Percentiles rank a stretch among this genome's conserved stretches.
Evolutionary conservation across 768 basidiomycete genomes (phyloP).

Genomic region (Panus rudis): DNA sequence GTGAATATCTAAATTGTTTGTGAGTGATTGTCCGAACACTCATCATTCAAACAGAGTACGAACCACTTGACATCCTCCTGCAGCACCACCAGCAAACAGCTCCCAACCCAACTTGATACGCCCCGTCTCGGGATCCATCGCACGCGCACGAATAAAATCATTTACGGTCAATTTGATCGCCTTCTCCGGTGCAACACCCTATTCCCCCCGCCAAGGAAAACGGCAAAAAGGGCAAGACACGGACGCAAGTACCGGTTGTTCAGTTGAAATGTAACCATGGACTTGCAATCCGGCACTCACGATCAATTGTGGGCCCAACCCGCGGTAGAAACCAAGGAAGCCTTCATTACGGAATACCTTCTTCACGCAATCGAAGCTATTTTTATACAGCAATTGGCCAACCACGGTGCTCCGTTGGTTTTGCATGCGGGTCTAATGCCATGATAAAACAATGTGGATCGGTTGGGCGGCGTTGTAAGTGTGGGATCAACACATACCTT

Average conservation of each 20-base stretch:
- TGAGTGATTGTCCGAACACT: background rate
- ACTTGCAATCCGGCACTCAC: conserved; percentile 34
- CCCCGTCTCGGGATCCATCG: conserved; percentile 93
- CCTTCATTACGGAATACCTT: conserved; percentile 97
- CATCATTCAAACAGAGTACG: conserved; percentile 26
- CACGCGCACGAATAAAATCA: conserved; percentile 75
- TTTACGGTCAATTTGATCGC: conserved; percentile 98
- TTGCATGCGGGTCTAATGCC: conserved; percentile 59
- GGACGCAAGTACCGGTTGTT: background rate
- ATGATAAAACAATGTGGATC: too few relatives aligned
- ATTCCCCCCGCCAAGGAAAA: too few relatives aligned
- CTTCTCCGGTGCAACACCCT: conserved; percentile 96
- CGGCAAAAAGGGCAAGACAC: too few relatives aligned
- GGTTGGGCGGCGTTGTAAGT: too few relatives aligned
- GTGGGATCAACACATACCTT: conserved; percentile 43
- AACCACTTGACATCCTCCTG: conserved; percentile 98
- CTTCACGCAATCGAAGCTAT: conserved; percentile 87
- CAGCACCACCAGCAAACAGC: conserved; percentile 82
- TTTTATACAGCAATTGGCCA: conserved; percentile 94
- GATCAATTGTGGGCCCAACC: conserved; percentile 89
- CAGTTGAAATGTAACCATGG: background rate
- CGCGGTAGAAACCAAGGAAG: conserved; percentile 91
- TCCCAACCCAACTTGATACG: conserved; percentile 91
- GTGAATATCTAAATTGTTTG: conserved; percentile 71
- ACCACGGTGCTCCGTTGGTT: conserved; percentile 97